phyloP scores from a whole-genome alignment of 192 early-diverging fungal genomes.

The Gigaspora rosea region DNA sequence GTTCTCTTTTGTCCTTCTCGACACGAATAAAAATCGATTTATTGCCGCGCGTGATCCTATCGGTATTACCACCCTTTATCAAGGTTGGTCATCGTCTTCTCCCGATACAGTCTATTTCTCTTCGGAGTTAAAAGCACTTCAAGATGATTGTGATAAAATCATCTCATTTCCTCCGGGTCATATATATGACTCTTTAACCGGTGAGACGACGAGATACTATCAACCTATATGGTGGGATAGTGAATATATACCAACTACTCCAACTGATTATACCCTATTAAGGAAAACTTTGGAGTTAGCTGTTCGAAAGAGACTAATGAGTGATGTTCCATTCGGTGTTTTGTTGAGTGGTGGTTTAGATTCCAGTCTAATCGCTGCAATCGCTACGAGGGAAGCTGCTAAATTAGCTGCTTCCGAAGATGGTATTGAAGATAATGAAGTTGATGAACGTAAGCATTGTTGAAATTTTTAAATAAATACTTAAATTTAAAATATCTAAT shows the following conservation, averaged over 20 bases:
- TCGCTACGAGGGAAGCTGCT: conserved; percentile 82
- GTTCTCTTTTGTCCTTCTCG: conserved; percentile 94
- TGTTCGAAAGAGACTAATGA: conserved; percentile 96
- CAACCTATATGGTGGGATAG: conserved; percentile 88
- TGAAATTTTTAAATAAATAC: too few species aligned
- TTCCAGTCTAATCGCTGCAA: conserved; percentile 92
- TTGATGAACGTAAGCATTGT: conserved; percentile 39
- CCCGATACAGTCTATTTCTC: conserved; percentile 91
- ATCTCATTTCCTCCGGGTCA: conserved; percentile 97
- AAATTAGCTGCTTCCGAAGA: conserved; percentile 60
- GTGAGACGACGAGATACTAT: conserved; percentile 84
- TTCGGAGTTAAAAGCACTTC: conserved; percentile 93
- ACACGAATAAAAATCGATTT: conserved; percentile 75
- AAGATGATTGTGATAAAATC: conserved; percentile 97
- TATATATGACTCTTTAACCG: conserved; percentile 80
- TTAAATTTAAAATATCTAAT: too few species aligned
- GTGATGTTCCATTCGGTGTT: conserved; percentile 97
- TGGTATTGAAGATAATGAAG: conserved; percentile 59
- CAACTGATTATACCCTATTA: conserved; percentile 70
- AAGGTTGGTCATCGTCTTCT: conserved; percentile 79
- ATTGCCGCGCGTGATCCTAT: conserved; percentile 97
- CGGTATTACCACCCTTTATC: conserved; percentile 97
- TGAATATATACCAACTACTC: conserved; percentile 51
- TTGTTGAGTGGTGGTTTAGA: conserved; percentile 94
- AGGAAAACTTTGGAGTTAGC: conserved; percentile 81